These are phyloP conservation scores for Asparagopsis taxiformis DNA, from an alignment of 31 red algal species.

Conservation along the genomic window DNA sequence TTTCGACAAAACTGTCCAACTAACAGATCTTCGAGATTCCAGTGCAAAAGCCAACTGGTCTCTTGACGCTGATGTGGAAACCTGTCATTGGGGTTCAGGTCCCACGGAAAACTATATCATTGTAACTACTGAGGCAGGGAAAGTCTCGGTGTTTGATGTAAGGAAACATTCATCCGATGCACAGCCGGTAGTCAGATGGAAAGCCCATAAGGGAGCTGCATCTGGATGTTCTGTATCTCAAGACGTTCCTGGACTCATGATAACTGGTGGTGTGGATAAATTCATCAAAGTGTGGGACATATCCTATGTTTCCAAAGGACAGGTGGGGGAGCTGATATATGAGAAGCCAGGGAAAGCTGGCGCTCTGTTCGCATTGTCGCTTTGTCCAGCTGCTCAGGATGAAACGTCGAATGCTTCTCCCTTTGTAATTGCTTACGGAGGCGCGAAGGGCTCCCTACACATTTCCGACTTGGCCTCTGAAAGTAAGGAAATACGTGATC, in stretches of 20 bases:
- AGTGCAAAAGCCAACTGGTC: constrained; percentile 27
- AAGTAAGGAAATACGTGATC: constrained; percentile 49
- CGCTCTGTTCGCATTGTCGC: constrained; percentile 54
- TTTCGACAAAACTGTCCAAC: constrained; percentile 78
- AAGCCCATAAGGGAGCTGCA: constrained; percentile 59
- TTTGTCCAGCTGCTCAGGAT: constrained; percentile 38
- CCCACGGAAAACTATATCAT: constrained; percentile 11
- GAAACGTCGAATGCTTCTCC: constrained; percentile 59
- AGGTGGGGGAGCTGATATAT: constrained; percentile 18
- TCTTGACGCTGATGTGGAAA: constrained; percentile 61
- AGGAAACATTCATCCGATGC: constrained; percentile 9
- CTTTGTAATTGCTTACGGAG: constrained; percentile 78
- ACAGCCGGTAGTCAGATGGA: constrained; percentile 26
- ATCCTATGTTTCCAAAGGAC: constrained; percentile 4
- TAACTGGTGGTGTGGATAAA: constrained; percentile 82
- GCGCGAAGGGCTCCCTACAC: constrained; percentile 68
- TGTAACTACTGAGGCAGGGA: constrained; percentile 69
- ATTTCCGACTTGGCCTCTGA: constrained; percentile 73
- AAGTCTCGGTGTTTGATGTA: constrained; percentile 58
- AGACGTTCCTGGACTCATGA: constrained; percentile 76
- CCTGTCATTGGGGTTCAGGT: constrained; percentile 46
- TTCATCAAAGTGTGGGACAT: constrained; percentile 78
- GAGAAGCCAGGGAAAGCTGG: constrained; percentile 58
- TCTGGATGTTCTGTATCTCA: constrained; percentile 50
- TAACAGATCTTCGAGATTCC: constrained; percentile 80